Conservation (phyloP, 1,284 basidiomycete genomes). For the Malassezia obtusa region DNA sequence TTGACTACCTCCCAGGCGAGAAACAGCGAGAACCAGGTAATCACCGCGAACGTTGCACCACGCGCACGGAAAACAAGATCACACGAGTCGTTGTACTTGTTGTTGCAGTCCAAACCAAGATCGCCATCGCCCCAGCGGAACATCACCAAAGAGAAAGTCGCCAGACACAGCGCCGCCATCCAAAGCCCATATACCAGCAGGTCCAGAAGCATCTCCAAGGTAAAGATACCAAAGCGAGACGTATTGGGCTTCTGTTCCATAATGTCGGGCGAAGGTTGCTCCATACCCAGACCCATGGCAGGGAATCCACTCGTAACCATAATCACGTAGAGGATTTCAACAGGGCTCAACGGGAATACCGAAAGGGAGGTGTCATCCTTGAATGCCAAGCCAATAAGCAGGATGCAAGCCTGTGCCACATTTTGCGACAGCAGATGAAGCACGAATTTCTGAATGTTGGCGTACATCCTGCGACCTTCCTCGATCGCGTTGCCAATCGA, state of each 20-base stretch:
- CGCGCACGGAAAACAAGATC: slow-evolving; percentile 47
- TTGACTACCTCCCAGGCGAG: slow-evolving; percentile 49
- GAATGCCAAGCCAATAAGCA: slow-evolving; percentile 60
- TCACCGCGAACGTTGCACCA: slow-evolving; percentile 42
- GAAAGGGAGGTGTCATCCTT: slow-evolving; percentile 54
- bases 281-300: slow-evolving; percentile 52
- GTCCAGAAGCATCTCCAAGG: slow-evolving; percentile 50
- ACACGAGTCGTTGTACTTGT: slow-evolving; percentile 30
- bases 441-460: slow-evolving; percentile 50
- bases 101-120: slow-evolving; percentile 45
- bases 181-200: slow-evolving; percentile 59
- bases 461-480: slow-evolving; percentile 57
- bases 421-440: slow-evolving; percentile 46
- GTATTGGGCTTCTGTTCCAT: slow-evolving; percentile 55
- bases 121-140: slow-evolving; percentile 35
- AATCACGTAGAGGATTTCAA: slow-evolving; percentile 56
- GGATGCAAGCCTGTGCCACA: slow-evolving; percentile 41
- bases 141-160: slow-evolving; percentile 31
- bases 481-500: slow-evolving; percentile 61
- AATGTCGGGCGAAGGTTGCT: slow-evolving; percentile 55
- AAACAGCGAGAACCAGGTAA: slow-evolving; percentile 46
- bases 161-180: slow-evolving; percentile 56
- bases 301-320: slow-evolving; percentile 48
- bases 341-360: slow-evolving; percentile 62
- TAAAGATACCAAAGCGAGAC: slow-evolving; percentile 46